A percentile compares a stretch with the other conserved stretches of the same genome.
phyloP scores from a whole-genome alignment of 192 early-diverging fungal genomes.

The Umbelopsis sp. region DNA sequence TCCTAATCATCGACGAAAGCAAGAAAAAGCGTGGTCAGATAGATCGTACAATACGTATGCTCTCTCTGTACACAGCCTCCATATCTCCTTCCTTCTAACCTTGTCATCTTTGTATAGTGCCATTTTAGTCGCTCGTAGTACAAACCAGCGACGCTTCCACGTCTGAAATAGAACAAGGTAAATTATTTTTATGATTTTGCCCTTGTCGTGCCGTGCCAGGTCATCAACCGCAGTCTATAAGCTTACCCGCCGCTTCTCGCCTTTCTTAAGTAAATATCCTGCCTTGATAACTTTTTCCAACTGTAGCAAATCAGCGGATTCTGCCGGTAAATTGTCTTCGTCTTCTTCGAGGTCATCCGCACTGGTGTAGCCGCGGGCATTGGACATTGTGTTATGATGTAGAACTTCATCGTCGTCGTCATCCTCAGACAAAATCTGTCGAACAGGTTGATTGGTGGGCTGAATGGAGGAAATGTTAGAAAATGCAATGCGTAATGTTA shows the following conservation, averaged over 20 bases:
- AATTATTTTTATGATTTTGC: too few species aligned
- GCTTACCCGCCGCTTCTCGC: slow-evolving; percentile 58
- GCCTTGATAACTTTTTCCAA: slow-evolving; percentile 55
- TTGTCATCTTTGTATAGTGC: slow-evolving; percentile 85
- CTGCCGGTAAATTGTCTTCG: slow-evolving; percentile 37
- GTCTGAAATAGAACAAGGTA: slow-evolving; percentile 46
- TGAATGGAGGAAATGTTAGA: not conserved
- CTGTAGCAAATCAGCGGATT: slow-evolving; percentile 50
- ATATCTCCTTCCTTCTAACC: slow-evolving; percentile 44
- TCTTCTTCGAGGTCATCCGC: slow-evolving; percentile 28
- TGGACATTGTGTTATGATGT: not conserved
- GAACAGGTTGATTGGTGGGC: not conserved
- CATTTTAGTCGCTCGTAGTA: slow-evolving; percentile 75
- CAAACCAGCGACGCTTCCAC: slow-evolving; percentile 89
- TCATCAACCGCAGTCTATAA: not conserved
- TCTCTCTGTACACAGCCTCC: not conserved
- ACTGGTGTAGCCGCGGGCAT: slow-evolving; percentile 15
- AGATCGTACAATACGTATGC: too few species aligned
- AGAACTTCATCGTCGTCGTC: slow-evolving; percentile 3
- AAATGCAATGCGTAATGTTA: not conserved
- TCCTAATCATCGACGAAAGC: slow-evolving; percentile 46
- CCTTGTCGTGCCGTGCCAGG: not conserved
- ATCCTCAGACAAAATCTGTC: not conserved
- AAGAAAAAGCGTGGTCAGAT: too few species aligned
- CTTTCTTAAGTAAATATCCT: slow-evolving; percentile 61